phyloP scores from a whole-genome alignment of 1,284 basidiomycete genomes.

The Salmacisia buchloeana region DNA sequence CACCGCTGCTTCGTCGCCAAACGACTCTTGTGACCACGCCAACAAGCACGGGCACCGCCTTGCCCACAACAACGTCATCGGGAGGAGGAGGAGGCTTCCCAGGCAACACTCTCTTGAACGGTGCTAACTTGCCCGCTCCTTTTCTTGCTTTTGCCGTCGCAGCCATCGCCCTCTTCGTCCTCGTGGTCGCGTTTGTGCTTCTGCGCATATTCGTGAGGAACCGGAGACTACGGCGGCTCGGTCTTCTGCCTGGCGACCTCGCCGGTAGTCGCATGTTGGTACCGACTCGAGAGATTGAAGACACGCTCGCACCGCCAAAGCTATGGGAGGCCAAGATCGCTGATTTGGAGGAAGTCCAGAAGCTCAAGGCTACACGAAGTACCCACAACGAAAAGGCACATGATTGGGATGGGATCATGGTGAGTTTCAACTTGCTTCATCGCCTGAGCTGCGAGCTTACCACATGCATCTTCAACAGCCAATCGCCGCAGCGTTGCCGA shows the following conservation, averaged over 20 bases:
- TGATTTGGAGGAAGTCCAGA: slow-evolving; percentile 9
- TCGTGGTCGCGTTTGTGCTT: slow-evolving; percentile 43
- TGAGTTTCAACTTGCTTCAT: background rate
- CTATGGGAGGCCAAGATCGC: slow-evolving; percentile 41
- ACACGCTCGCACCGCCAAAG: slow-evolving; percentile 34
- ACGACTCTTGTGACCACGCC: background rate
- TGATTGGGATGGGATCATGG: slow-evolving; percentile 13
- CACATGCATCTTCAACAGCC: slow-evolving; percentile 3
- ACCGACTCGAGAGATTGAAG: slow-evolving; percentile 28
- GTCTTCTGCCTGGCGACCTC: slow-evolving; percentile 30
- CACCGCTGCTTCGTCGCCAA: slow-evolving; percentile 1
- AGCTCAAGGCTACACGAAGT: background rate
- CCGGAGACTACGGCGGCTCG: slow-evolving; percentile 34
- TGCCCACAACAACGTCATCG: background rate
- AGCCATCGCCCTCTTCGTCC: slow-evolving; percentile 44
- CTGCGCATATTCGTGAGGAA: slow-evolving; percentile 41
- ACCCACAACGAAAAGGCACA: background rate
- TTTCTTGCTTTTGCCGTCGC: slow-evolving; percentile 33
- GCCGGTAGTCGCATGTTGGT: slow-evolving; percentile 29
- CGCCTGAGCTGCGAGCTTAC: background rate
- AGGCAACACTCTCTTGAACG: background rate
- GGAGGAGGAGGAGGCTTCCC: background rate
- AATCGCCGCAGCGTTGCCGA: slow-evolving; percentile 9
- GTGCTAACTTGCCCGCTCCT: slow-evolving; percentile 19
- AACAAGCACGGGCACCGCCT: background rate